Conservation (phyloP, 306 rosid species). For the Lathyrus aphaca region DNA sequence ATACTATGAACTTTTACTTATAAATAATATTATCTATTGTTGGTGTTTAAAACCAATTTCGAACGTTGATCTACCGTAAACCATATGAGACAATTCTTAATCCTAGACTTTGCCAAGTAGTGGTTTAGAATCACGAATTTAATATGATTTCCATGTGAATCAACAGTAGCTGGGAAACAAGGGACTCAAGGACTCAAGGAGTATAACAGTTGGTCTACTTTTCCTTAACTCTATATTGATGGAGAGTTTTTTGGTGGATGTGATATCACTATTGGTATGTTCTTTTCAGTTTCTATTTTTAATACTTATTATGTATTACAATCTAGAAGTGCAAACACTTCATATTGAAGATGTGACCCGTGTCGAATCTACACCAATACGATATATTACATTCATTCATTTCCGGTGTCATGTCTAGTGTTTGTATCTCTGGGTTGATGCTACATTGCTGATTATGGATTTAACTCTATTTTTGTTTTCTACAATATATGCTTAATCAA, state of each 20-base stretch:
- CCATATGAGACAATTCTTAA: neutral
- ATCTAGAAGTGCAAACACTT: neutral
- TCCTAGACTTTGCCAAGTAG: neutral
- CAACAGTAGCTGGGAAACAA: neutral
- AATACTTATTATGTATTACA: no score
- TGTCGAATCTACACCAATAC: neutral
- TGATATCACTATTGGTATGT: constrained; percentile 95
- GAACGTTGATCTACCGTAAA: neutral
- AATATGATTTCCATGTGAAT: neutral
- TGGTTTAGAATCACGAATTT: neutral
- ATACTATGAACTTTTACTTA: neutral
- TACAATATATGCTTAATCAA: neutral
- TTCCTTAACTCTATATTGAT: constrained; percentile 92
- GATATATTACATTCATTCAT: neutral
- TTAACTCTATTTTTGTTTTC: constrained; percentile 10
- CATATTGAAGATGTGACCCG: neutral
- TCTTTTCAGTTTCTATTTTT: neutral
- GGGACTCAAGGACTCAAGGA: constrained; percentile 83
- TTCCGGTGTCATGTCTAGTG: neutral
- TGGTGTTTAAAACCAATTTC: neutral
- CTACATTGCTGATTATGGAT: neutral
- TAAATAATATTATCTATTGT: neutral
- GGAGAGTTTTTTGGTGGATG: constrained; percentile 99
- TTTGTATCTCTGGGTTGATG: neutral
- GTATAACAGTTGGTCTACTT: constrained; percentile 92